These are phyloP conservation scores for Dalbergia oliveri DNA, from an alignment of 306 rosid species.

Conservation along the genomic window DNA sequence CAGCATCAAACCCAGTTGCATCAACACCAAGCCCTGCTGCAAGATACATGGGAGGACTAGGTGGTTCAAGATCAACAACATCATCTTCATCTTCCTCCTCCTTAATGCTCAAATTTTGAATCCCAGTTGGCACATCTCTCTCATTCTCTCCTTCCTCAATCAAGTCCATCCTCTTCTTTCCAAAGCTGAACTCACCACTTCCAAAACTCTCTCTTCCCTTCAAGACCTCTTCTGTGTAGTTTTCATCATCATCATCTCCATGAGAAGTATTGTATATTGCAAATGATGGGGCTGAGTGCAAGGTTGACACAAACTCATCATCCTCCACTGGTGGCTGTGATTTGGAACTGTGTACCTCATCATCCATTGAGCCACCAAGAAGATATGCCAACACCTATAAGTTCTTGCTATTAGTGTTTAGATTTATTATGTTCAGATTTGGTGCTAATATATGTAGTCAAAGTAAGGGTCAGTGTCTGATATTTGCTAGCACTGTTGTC, in stretches of 20 bases:
- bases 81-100: constrained; percentile 46
- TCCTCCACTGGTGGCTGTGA: constrained; percentile 27
- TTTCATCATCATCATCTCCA: constrained; percentile 48
- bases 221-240: constrained; percentile 49
- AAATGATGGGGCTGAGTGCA: constrained; percentile 75
- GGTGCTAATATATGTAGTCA: neutral
- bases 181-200: constrained; percentile 61
- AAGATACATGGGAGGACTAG: constrained; percentile 74
- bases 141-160: constrained; percentile 69
- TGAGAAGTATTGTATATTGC: constrained; percentile 52
- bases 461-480: constrained; percentile 2
- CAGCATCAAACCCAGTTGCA: constrained; percentile 42
- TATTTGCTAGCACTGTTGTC: neutral
- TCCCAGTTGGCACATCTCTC: constrained; percentile 42
- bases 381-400: constrained; percentile 22
- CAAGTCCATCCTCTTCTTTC: constrained; percentile 57
- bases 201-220: constrained; percentile 41
- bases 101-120: constrained; percentile 46
- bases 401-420: neutral
- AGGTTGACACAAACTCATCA: constrained; percentile 33
- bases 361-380: constrained; percentile 44
- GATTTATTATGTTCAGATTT: constrained; percentile 3
- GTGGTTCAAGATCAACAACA: constrained; percentile 52
- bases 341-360: constrained; percentile 28
- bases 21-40: constrained; percentile 77